phyloP scores from a whole-genome alignment of 129 eudicot species.

The Chrysanthemum lavandulifolium region DNA sequence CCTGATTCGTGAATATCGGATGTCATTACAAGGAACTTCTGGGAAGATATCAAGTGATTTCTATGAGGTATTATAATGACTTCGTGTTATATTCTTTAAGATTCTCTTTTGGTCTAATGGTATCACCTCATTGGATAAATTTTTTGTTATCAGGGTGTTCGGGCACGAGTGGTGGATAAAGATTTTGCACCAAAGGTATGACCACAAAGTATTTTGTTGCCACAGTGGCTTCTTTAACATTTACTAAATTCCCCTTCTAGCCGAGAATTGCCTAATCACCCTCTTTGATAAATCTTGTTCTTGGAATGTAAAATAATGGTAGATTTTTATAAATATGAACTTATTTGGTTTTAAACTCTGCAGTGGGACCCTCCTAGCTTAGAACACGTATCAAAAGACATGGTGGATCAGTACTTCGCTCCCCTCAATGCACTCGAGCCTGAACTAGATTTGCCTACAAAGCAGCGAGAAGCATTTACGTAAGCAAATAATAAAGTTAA shows the following conservation, averaged over 20 bases:
- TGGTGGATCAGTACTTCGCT: conserved; percentile 70
- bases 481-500: not conserved
- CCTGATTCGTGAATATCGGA: conserved; percentile 76
- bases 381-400: conserved; percentile 58
- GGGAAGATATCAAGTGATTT: conserved; percentile 59
- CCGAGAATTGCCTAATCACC: not conserved
- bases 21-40: conserved; percentile 66
- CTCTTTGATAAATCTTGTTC: not conserved
- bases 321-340: not conserved
- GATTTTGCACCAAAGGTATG: conserved; percentile 85
- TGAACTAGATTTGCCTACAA: conserved; percentile 60
- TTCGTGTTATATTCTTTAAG: not conserved
- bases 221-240: not conserved
- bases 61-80: conserved; percentile 50
- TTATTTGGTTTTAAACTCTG: conserved; percentile 4
- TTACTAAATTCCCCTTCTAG: conserved; percentile 1
- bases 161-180: conserved; percentile 70
- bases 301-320: not conserved
- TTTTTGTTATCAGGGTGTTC: conserved; percentile 62
- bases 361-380: conserved; percentile 91
- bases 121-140: not conserved
- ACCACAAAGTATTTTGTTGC: not conserved
- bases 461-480: conserved; percentile 51
- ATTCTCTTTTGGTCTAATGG: not conserved
- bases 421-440: conserved; percentile 55